phyloP scores from a whole-genome alignment of 352 stramenopile species.

The Globisporangium megalacanthum region DNA sequence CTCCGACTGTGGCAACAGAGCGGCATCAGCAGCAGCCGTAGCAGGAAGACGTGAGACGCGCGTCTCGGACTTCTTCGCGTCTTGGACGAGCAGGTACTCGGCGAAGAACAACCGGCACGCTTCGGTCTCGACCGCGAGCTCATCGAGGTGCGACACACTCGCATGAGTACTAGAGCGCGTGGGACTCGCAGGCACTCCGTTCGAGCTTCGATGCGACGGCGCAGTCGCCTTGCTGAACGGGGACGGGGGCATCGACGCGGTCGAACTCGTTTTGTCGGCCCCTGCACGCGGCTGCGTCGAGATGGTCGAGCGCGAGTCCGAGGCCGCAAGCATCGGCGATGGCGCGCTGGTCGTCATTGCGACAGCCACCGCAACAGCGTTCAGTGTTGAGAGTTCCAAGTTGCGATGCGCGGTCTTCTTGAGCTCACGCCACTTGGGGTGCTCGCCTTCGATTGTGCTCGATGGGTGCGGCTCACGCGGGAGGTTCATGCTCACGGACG shows the following conservation, averaged over 20 bases:
- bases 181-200: slow-evolving; percentile 15
- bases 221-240: slow-evolving; percentile 7
- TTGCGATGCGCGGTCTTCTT: slow-evolving; percentile 49
- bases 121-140: slow-evolving; percentile 79
- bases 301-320: slow-evolving; percentile 56
- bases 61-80: slow-evolving; percentile 24
- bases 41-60: neutral
- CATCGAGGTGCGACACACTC: slow-evolving; percentile 28
- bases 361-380: slow-evolving; percentile 15
- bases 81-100: slow-evolving; percentile 64
- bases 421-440: slow-evolving; percentile 70
- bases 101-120: slow-evolving; percentile 86
- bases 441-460: slow-evolving; percentile 41
- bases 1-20: slow-evolving; percentile 3
- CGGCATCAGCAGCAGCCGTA: neutral
- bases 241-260: slow-evolving; percentile 19
- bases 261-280: slow-evolving; percentile 29
- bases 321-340: neutral
- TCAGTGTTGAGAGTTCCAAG: slow-evolving; percentile 32
- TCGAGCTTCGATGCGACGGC: slow-evolving; percentile 13
- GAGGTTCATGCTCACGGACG: slow-evolving; percentile 85
- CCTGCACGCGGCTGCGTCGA: slow-evolving; percentile 23
- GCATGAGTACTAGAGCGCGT: slow-evolving; percentile 13
- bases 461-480: slow-evolving; percentile 71
- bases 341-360: slow-evolving; percentile 9